phyloP scores from a whole-genome alignment of 768 basidiomycete genomes.

The Tylopilus balloui region DNA sequence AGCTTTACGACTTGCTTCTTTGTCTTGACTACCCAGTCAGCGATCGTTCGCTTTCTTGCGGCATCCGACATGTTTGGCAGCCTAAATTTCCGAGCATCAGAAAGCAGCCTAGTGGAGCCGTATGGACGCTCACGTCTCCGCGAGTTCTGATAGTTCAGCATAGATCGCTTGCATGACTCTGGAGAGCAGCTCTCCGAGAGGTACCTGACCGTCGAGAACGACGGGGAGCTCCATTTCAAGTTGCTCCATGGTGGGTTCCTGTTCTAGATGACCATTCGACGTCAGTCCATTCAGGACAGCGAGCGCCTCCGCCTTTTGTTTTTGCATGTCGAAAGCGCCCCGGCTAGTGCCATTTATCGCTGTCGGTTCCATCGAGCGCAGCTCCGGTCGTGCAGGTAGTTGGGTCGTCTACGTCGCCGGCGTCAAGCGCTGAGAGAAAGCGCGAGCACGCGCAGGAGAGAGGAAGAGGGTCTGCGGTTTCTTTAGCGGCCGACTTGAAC shows the following conservation, averaged over 20 bases:
- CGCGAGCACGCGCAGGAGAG: background rate
- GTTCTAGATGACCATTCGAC: slow-evolving; percentile 34
- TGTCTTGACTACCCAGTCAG: slow-evolving; percentile 86
- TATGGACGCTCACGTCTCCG: slow-evolving; percentile 67
- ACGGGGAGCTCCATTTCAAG: slow-evolving; percentile 72
- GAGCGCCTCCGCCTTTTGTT: slow-evolving; percentile 30
- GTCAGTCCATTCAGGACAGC: slow-evolving; percentile 27
- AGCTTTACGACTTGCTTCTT: slow-evolving; percentile 89
- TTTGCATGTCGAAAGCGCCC: slow-evolving; percentile 23
- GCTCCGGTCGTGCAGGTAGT: background rate
- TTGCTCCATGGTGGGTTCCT: slow-evolving; percentile 45
- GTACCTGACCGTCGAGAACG: slow-evolving; percentile 70
- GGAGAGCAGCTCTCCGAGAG: slow-evolving; percentile 69
- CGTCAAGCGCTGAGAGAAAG: slow-evolving; percentile 1
- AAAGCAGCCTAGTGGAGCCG: background rate
- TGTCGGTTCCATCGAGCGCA: slow-evolving; percentile 13
- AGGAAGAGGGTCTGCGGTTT: background rate
- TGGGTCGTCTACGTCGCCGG: slow-evolving; percentile 2
- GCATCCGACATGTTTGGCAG: slow-evolving; percentile 81
- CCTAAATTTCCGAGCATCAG: slow-evolving; percentile 30
- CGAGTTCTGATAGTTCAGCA: slow-evolving; percentile 74
- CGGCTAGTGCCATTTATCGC: slow-evolving; percentile 14
- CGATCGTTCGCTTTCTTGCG: slow-evolving; percentile 74
- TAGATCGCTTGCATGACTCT: slow-evolving; percentile 76
- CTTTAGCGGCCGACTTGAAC: slow-evolving; percentile 14